A percentile compares a stretch with the other conserved stretches of the same genome.
phyloP scores from a whole-genome alignment of 2,329 filamentous ascomycete genomes.

The Aspergillus viridinutans region DNA sequence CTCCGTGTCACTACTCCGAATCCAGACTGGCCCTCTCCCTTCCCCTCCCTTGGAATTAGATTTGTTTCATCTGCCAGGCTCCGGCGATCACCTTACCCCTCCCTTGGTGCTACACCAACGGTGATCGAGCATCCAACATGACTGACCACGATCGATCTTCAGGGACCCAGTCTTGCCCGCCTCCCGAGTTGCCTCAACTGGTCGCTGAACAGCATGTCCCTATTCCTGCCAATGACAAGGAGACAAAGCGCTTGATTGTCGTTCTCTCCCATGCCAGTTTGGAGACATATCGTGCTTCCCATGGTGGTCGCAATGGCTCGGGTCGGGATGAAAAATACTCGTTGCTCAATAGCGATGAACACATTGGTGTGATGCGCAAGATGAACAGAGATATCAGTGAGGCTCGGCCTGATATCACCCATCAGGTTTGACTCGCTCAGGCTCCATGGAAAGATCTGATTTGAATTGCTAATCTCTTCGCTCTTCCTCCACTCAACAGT shows the following conservation, averaged over 20 bases:
- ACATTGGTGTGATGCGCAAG: constrained; percentile 98
- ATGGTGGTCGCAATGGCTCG: constrained; percentile 61
- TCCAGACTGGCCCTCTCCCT: neutral
- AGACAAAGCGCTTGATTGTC: constrained; percentile 86
- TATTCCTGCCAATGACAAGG: constrained; percentile 81
- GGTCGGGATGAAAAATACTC: constrained; percentile 90
- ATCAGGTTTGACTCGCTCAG: constrained; percentile 67
- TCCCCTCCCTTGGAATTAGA: neutral
- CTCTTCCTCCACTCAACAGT: constrained; percentile 52
- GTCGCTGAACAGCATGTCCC: constrained; percentile 88
- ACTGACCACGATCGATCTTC: constrained; percentile 26
- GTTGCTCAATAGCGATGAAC: constrained; percentile 95
- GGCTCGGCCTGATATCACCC: constrained; percentile 93
- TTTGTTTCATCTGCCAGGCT: neutral
- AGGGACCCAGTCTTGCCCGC: constrained; percentile 94
- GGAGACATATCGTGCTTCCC: constrained; percentile 91
- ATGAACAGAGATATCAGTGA: constrained; percentile 99
- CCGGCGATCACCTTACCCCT: constrained; percentile 3
- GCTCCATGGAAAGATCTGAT: constrained; percentile 1
- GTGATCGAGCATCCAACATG: constrained; percentile 9
- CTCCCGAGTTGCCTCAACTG: constrained; percentile 82
- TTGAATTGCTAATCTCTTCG: constrained; percentile 2
- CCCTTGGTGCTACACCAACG: neutral
- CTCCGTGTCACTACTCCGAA: neutral
- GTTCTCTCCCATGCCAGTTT: constrained; percentile 95